Evolutionary conservation across 2,329 filamentous ascomycete genomes (phyloP), one percentile per base, ranked within the genome.

Genomic region (Colletotrichum tropicale): DNA sequence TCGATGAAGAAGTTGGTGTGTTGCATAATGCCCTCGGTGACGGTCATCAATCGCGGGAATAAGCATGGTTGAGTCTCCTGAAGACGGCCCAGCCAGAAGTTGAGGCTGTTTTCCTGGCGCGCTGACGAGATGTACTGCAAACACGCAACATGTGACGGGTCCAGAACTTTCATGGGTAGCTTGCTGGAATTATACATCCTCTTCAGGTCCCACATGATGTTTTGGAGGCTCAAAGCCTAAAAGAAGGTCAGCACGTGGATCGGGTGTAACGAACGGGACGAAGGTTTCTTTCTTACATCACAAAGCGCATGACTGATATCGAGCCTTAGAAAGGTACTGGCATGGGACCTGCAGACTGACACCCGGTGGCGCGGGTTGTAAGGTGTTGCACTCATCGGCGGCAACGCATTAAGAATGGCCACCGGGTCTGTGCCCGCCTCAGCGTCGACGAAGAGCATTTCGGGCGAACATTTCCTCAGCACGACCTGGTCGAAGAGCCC

Each of bases 361-460:
- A 91, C 84, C 30, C 89, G 82, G 78, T 91, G 89, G 30, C 87
- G 86, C 10, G 89, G 88, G 64, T 87, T 85, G 2, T 79, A 84
- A 78, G 76, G 80, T 73, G 70, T 83, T 62, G 75, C 80, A 43
- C 82, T 82, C 61, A 90, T 79, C 8, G 85, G 82, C 1, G 89
- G 87, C 1, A 90, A 80, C 12, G 83, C 86, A 71, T 83, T 82
- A 60, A 88, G 82, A 18, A 86, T 78, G 69, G 83, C 75, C 76
- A 86, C 77, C 71, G 85, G 80, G 78, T 88, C 79, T 78, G 86
- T 80, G 71, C 84, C 74, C 64, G 84, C 78, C 1, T 82, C 82
- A 3, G 86, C 86, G 67, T 91, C 89, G 60, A 91, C 85, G 69
- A 90, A 91, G 6, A 91, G 82, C 86, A 91, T 90, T 43, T 84